Base-by-base conservation (phyloP, 305 asterid genomes). In the Fraxinus baroniana region DNA sequence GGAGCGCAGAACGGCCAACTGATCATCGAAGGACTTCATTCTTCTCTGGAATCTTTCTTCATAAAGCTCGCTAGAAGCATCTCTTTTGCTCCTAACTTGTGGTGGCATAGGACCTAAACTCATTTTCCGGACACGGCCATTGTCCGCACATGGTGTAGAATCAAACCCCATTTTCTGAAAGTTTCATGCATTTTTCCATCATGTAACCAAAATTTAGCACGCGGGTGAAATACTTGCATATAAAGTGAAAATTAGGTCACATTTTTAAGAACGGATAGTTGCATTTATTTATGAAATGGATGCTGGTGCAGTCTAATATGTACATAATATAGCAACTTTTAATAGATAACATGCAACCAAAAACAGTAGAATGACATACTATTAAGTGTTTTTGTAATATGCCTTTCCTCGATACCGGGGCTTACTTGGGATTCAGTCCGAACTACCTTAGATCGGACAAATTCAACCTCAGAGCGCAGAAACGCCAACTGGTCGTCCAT, bases 11-110 rank as follows among this genome's bases (percentile, higher is more conserved):
- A 66, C 0, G 3, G 74, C 35, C 36, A 66, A 66, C 74, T 66
- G 36, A 66, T 66, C 74, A 66, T 66, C 74, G 12, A 66, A 66
- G 36, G 74, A 32, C 74, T 66, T 26, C 35, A 66, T 66, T 66
- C 74, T 66, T 66, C 74, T 66, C 74, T 9, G n/a, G 35, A 66
- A 66, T 26, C 74, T 66, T 24, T 24, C 74, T 66, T 66, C 74
- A 9, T 66, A 66, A 26, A 24, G 74, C 36, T 66, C 74, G 36
- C 35, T 66, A 9, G 74, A 32, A 66, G 35, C 74, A 66, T 66
- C 74, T 66, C 74, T 66, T 66, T 26, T 66, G 74, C 74, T 66
- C 74, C 74, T 66, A 66, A 66, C 35, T 24, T 24, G 74, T 26
- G 74, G 35, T 66, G 74, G 74, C 74, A 66, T 24, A 66, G 74